Percentiles rank a stretch among this genome's conserved stretches.
Evolutionary conservation across 306 rosid genomes (phyloP).

Genomic region (Vicia villosa): DNA sequence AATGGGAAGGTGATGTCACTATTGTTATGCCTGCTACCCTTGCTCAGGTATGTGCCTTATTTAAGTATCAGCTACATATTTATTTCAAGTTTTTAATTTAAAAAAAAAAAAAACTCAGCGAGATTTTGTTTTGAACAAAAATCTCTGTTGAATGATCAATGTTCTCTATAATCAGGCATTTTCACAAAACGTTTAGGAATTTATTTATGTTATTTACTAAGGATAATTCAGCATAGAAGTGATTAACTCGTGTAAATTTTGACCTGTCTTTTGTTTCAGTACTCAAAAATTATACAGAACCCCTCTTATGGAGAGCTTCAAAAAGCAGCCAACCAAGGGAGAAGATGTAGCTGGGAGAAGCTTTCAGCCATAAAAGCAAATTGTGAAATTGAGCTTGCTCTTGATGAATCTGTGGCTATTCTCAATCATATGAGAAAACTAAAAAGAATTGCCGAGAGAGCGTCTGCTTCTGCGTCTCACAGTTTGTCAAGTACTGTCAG

Average conservation of each 20-base stretch:
- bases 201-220: constrained; percentile 17
- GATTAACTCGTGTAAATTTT: constrained; percentile 34
- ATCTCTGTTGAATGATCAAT: background rate
- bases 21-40: constrained; percentile 98
- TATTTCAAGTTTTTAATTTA: background rate
- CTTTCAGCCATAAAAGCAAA: constrained; percentile 94
- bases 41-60: constrained; percentile 68
- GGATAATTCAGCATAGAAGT: constrained; percentile 12
- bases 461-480: constrained; percentile 68
- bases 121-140: constrained; percentile 1
- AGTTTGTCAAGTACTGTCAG: constrained; percentile 54
- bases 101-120: background rate
- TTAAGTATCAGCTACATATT: background rate
- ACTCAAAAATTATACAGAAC: constrained; percentile 85
- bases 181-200: constrained; percentile 4
- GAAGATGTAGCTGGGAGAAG: constrained; percentile 99
- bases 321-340: constrained; percentile 95
- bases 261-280: constrained; percentile 49
- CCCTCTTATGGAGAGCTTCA: constrained; percentile 89
- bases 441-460: constrained; percentile 70
- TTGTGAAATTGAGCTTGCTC: constrained; percentile 90
- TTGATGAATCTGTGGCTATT: constrained; percentile 85
- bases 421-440: constrained; percentile 94
- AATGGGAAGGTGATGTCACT: constrained; percentile 98
- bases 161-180: constrained; percentile 5